Percentiles rank a stretch among this genome's conserved stretches.
These are phyloP conservation scores for Suhomyces coccinellae DNA, from an alignment of 1,139 yeast genomes.

Conservation along the genomic window DNA sequence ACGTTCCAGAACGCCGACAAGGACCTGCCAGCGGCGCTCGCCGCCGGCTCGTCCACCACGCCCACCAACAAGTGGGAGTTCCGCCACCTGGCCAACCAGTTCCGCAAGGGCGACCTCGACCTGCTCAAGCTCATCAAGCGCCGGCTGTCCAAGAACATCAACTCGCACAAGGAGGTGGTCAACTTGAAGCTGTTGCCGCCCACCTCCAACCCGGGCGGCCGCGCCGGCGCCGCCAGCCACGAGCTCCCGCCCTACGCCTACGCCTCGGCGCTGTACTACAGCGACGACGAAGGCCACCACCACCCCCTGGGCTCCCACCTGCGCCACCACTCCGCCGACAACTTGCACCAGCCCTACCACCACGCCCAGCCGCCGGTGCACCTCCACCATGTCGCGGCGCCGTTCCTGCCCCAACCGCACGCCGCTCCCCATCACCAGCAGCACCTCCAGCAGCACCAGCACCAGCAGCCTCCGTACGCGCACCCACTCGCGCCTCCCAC, in stretches of 20 bases:
- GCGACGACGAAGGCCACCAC: slow-evolving; percentile 7
- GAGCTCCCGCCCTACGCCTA: slow-evolving; percentile 12
- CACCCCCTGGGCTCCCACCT: background rate
- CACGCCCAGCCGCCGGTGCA: slow-evolving; percentile 4
- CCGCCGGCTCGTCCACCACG: slow-evolving; percentile 21
- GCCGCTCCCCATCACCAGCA: background rate
- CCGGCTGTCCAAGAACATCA: slow-evolving; percentile 57
- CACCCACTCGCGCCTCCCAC: slow-evolving; percentile 1
- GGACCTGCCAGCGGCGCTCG: slow-evolving; percentile 11
- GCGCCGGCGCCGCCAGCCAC: slow-evolving; percentile 18
- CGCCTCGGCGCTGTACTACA: slow-evolving; percentile 3
- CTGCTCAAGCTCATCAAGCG: slow-evolving; percentile 61
- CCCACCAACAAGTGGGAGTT: slow-evolving; percentile 60
- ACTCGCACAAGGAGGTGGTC: slow-evolving; percentile 43
- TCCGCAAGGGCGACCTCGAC: slow-evolving; percentile 63
- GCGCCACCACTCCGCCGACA: slow-evolving; percentile 7
- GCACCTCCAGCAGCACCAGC: background rate
- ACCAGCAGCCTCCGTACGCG: background rate
- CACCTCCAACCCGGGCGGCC: slow-evolving; percentile 26
- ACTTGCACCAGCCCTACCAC: slow-evolving; percentile 18
- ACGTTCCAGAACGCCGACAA: slow-evolving; percentile 25
- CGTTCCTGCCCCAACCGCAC: slow-evolving; percentile 3
- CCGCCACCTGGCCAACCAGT: slow-evolving; percentile 63
- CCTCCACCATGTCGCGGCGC: slow-evolving; percentile 19
- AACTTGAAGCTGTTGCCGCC: slow-evolving; percentile 35